Base-by-base conservation (phyloP, 2,329 filamentous ascomycete genomes). In the Endocalyx cinctus region DNA sequence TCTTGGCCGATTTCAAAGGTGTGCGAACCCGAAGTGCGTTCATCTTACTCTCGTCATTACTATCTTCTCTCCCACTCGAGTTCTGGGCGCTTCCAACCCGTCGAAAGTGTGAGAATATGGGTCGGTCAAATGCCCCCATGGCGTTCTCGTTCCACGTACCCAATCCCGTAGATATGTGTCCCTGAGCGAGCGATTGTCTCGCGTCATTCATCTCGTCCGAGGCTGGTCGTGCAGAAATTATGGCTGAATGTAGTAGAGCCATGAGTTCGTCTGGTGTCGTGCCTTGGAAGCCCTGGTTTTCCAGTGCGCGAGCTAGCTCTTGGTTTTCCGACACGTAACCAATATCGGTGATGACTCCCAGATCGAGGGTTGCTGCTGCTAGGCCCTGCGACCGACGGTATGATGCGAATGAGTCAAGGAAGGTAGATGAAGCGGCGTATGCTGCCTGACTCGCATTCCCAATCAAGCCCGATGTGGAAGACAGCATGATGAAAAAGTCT, bases 391-490 rank as follows among this genome's bases (percentile, higher is more conserved):
- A 25, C 3, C 45, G 46, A 4, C 65, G 58, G 38, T 60, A 64
- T 8, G 39, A 38, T 4, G 58, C 58, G 22, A 68, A 59, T 3
- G 57, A 53, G 31, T 66, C 60, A 15, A 65, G 47, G 50, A 62
- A 69, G 4, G 54, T 41, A 37, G 67, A 69, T 8, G 50, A 64
- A 0, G 64, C 60, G 2, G 57, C 50, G 34, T 70, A 69, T 34
- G 63, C 66, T 17, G 57, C 48, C 33, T 69, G 64, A 2, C 52
- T 54, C n/a, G 51, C 49, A 26, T 53, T 53, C 5, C 60, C 63
- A 3, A 61, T 33, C 6, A 61, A 42, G 17, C 57, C 55, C 0
- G 57, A 58, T 15, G 58, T 51, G 31, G 55, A 59, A 0, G 57
- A 59, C 1, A 58, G 39, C 27, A 60, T 37, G 4, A 54, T 50